These are phyloP conservation scores for Liquidambar formosana DNA, from an alignment of 164 flowering plant genomes.

Conservation along the genomic window DNA sequence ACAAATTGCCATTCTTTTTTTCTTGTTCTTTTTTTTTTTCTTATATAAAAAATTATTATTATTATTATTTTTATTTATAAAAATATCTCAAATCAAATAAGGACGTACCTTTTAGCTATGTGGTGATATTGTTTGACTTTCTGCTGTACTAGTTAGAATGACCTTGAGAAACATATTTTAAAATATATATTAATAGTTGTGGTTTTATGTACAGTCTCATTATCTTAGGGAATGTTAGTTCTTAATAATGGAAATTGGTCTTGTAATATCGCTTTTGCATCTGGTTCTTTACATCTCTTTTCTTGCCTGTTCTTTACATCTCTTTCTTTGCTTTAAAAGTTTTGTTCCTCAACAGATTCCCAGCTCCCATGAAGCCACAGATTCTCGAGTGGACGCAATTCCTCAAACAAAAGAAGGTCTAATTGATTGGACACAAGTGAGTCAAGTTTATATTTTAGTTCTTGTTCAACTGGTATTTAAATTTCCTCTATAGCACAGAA, in stretches of 20 bases:
- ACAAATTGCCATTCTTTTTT: neutral
- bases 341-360: constrained; percentile 56
- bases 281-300: too few relatives aligned
- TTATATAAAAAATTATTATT: too few relatives aligned
- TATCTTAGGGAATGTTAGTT: neutral
- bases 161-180: neutral
- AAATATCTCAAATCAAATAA: too few relatives aligned
- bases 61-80: too few relatives aligned
- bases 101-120: neutral
- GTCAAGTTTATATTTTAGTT: constrained; percentile 10
- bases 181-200: neutral
- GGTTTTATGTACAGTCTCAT: neutral
- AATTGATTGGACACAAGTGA: constrained; percentile 92
- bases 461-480: neutral
- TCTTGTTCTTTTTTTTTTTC: neutral
- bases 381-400: constrained; percentile 55
- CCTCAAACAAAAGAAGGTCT: constrained; percentile 71
- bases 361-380: constrained; percentile 49
- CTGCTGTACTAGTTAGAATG: neutral
- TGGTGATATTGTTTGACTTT: neutral
- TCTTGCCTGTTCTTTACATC: neutral
- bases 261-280: neutral
- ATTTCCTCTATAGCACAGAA: neutral
- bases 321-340: neutral
- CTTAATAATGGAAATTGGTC: neutral